Evolutionary conservation across 805 yeast species (phyloP), one percentile per base, ranked within the genome.

Genomic region (Blastobotrys attinorum): DNA sequence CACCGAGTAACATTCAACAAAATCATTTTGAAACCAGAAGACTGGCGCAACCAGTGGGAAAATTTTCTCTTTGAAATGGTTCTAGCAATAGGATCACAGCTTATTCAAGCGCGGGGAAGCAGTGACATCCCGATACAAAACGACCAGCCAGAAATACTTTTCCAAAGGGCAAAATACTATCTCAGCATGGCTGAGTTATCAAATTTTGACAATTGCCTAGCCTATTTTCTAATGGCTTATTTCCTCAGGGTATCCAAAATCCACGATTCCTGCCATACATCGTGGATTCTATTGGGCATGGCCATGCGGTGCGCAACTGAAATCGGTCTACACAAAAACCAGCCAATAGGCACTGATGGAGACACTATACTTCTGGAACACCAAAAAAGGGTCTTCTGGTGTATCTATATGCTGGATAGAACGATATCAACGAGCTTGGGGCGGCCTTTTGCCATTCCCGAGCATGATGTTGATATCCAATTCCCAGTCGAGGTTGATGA

Each of bases 281-380:
- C 34, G 36, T 46, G 49, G 49, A 33, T 21, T 31, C 29, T 46
- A 13, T 16, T 39, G 5, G 49, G 49, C 15, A 42, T 33, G 44
- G 46, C 46, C 15, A 46, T 46, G 49, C 31, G 49, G n/a, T 23
- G 36, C 10, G 46, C 49, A 6, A 47, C 39, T 2, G 43, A 46
- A 34, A 39, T 46, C 11, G 49, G 49, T 8, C 43, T 46, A 21
- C 49, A 46, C 35, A 35, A 42, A 11, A 34, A 37, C 16, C 49
- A 46, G 39, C 37, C 31, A 7, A 25, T 43, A 31, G 29, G 25
- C n/a, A 27, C 23, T 3, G 35, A 42, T 17, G 34, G 43, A 17
- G 47, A 45, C 31, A 41, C 47, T 4, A 36, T 22, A 17, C 38
- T 36, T 15, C 16, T 23, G 17, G 44, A 42, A 33, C 22, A 33